Conservation (phyloP, 2,329 filamentous ascomycete species). For the Clarireedia hainanense region DNA sequence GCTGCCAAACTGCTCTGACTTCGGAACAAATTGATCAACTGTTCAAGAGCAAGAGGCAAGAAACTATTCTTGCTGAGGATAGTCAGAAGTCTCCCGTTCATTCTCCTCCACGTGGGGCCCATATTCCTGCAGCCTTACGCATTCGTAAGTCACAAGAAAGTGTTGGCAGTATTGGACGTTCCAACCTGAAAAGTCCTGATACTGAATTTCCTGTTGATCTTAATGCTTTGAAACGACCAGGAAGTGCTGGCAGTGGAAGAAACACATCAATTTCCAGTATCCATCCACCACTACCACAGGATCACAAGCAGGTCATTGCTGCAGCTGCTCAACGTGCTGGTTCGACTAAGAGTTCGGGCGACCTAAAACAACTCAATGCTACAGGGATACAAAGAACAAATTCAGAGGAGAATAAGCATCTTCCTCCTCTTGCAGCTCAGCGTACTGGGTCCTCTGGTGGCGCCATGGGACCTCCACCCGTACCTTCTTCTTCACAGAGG, state of each 20-base stretch:
- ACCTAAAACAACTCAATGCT: constrained; percentile 2
- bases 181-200: constrained; percentile 31
- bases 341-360: constrained; percentile 29
- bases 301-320: constrained; percentile 80
- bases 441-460: constrained; percentile 42
- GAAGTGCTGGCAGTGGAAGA: constrained; percentile 63
- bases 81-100: constrained; percentile 13
- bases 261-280: constrained; percentile 37
- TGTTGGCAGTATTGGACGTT: constrained; percentile 36
- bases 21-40: constrained; percentile 73
- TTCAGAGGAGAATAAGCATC: constrained; percentile 68
- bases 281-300: constrained; percentile 68
- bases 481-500: constrained; percentile 69
- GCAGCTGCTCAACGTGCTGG: constrained; percentile 58
- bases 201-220: constrained; percentile 33
- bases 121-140: constrained; percentile 33
- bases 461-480: constrained; percentile 75
- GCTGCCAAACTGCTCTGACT: constrained; percentile 79
- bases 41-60: constrained; percentile 44
- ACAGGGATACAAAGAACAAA: background rate
- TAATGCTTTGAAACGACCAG: constrained; percentile 46
- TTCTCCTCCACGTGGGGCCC: constrained; percentile 23
- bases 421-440: constrained; percentile 68
- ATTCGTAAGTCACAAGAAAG: constrained; percentile 44
- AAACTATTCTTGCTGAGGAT: constrained; percentile 19